phyloP scores from a whole-genome alignment of 164 flowering plant genomes.

The Protea cynaroides region DNA sequence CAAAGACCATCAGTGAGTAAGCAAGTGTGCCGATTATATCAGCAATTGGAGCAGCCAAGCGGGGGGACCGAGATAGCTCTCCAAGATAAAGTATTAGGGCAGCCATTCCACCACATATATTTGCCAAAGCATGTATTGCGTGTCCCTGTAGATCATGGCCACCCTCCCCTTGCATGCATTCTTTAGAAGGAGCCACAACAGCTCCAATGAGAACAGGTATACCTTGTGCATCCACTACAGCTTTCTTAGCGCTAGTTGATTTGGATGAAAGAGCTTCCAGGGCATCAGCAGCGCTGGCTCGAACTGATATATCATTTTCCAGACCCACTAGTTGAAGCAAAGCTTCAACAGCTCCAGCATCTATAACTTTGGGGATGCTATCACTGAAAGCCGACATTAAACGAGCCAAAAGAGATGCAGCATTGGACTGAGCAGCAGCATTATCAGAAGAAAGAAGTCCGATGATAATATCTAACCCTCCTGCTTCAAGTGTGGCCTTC shows the following conservation, averaged over 20 bases:
- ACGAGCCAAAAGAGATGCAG: conserved; percentile 90
- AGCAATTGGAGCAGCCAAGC: conserved; percentile 74
- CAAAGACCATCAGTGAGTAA: conserved; percentile 69
- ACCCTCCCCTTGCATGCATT: conserved; percentile 68
- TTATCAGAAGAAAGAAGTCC: conserved; percentile 73
- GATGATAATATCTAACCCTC: conserved; percentile 79
- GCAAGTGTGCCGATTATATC: conserved; percentile 94
- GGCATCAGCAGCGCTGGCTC: conserved; percentile 90
- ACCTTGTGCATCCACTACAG: conserved; percentile 58
- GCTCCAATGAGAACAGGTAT: conserved; percentile 69
- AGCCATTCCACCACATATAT: conserved; percentile 76
- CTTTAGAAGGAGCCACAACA: conserved; percentile 89
- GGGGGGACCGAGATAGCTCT: conserved; percentile 63
- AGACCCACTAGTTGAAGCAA: conserved; percentile 53
- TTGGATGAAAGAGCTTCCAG: conserved; percentile 69
- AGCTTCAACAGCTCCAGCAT: conserved; percentile 63
- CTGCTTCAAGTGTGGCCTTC: conserved; percentile 73
- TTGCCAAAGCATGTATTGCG: conserved; percentile 70
- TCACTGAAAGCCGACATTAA: conserved; percentile 67
- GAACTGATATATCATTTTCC: conserved; percentile 68
- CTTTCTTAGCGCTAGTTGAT: conserved; percentile 56
- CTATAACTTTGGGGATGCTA: conserved; percentile 71
- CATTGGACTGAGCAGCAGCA: conserved; percentile 74
- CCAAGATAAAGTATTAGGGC: conserved; percentile 66
- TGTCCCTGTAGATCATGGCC: conserved; percentile 64